Conservation (phyloP, 208 protist genomes). For the Trypanosoma melophagium region DNA sequence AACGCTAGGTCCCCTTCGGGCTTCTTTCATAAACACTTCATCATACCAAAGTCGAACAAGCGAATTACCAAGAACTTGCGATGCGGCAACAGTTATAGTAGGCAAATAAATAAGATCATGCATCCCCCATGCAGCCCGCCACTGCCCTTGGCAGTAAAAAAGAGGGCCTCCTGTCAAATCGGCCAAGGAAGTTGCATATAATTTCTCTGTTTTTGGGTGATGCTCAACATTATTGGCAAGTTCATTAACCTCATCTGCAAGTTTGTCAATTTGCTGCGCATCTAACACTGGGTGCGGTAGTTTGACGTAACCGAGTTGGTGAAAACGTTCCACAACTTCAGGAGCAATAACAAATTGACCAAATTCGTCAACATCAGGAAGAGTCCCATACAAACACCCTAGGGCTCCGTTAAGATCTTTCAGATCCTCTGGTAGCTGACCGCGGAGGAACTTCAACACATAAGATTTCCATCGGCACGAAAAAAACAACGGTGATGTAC, state of each 20-base stretch:
- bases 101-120: conserved; percentile 86
- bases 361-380: conserved; percentile 87
- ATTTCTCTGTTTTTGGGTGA: conserved; percentile 74
- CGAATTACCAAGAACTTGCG: conserved; percentile 73
- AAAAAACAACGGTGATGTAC: neutral
- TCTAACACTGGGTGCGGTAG: conserved; percentile 62
- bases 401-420: conserved; percentile 83
- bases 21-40: conserved; percentile 80
- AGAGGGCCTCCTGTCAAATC: conserved; percentile 73
- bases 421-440: conserved; percentile 73
- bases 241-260: conserved; percentile 78
- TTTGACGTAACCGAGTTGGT: conserved; percentile 81
- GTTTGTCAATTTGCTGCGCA: conserved; percentile 70
- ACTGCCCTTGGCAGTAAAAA: conserved; percentile 86
- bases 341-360: conserved; percentile 71
- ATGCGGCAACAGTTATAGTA: conserved; percentile 76
- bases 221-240: conserved; percentile 86
- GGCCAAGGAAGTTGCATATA: conserved; percentile 81
- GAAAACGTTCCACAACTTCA: conserved; percentile 62
- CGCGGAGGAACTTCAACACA: conserved; percentile 77
- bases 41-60: conserved; percentile 86
- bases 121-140: conserved; percentile 80
- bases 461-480: conserved; percentile 61
- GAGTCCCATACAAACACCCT: conserved; percentile 77
- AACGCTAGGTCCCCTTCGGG: conserved; percentile 65